Conservation (phyloP, 2,329 filamentous ascomycete genomes). For the Penicillium sp. region DNA sequence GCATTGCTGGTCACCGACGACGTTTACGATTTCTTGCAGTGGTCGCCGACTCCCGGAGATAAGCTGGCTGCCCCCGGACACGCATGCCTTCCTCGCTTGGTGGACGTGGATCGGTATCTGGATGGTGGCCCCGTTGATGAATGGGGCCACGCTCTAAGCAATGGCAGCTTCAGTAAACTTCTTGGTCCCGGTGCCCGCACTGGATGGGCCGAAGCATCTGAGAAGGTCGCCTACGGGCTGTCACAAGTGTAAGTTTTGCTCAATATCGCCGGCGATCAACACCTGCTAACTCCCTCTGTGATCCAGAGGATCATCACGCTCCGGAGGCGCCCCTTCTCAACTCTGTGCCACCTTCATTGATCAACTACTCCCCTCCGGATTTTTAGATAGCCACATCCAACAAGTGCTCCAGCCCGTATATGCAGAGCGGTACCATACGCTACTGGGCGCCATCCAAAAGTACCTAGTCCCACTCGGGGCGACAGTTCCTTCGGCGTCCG, state of each 20-base stretch:
- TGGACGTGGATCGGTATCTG: slow-evolving; percentile 73
- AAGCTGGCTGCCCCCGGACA: slow-evolving; percentile 30
- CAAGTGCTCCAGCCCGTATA: slow-evolving; percentile 59
- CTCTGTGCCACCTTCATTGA: slow-evolving; percentile 59
- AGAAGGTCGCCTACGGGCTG: slow-evolving; percentile 61
- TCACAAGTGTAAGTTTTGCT: slow-evolving; percentile 55
- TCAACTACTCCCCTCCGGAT: slow-evolving; percentile 54
- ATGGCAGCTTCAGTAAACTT: slow-evolving; percentile 90
- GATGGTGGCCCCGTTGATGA: slow-evolving; percentile 60
- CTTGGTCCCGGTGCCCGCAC: slow-evolving; percentile 77
- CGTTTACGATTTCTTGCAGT: slow-evolving; percentile 91
- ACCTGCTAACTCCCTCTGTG: neutral
- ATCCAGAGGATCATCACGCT: slow-evolving; percentile 57
- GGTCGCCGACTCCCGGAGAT: slow-evolving; percentile 54
- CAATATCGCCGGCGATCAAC: neutral
- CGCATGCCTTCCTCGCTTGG: slow-evolving; percentile 66
- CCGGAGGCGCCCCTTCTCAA: slow-evolving; percentile 63
- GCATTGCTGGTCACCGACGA: slow-evolving; percentile 87
- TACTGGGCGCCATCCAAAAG: slow-evolving; percentile 61
- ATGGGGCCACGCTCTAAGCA: slow-evolving; percentile 81
- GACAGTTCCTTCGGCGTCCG: slow-evolving; percentile 21
- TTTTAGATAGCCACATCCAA: slow-evolving; percentile 56
- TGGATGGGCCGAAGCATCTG: slow-evolving; percentile 81
- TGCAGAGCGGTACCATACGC: slow-evolving; percentile 52
- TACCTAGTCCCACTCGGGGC: slow-evolving; percentile 66